phyloP scores from a whole-genome alignment of 345 rosid genomes.

The Eucalyptus curtisii region DNA sequence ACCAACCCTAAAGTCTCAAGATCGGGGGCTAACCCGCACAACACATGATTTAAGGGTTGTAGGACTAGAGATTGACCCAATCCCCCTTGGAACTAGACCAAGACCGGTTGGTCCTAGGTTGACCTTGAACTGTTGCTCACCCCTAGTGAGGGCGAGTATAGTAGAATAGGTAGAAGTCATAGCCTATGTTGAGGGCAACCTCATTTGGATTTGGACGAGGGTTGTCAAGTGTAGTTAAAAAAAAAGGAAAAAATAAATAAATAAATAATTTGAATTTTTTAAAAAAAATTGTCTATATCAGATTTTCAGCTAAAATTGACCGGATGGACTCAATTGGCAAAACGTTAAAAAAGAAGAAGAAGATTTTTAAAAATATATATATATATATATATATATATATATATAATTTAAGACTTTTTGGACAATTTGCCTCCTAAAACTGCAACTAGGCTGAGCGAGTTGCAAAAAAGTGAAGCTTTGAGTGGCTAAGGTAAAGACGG shows the following conservation, averaged over 20 bases:
- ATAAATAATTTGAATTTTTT: too few relatives aligned
- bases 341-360: accelerated
- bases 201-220: too few relatives aligned
- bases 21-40: accelerated
- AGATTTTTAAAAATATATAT: too few relatives aligned
- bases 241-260: too few relatives aligned
- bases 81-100: accelerated
- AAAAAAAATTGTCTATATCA: too few relatives aligned
- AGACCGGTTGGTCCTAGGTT: accelerated
- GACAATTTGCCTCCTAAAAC: too few relatives aligned
- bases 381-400: too few relatives aligned
- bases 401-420: too few relatives aligned
- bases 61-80: accelerated
- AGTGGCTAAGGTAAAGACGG: neutral
- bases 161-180: neutral
- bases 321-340: accelerated
- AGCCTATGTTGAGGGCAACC: neutral
- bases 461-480: neutral
- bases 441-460: neutral
- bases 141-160: neutral
- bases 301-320: accelerated
- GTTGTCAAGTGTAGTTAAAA: too few relatives aligned
- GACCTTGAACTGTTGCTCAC: too few relatives aligned
- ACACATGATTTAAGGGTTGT: accelerated
- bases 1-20: too few relatives aligned